Base-by-base conservation (phyloP, 768 basidiomycete species). In the Ramaria rubella region DNA sequence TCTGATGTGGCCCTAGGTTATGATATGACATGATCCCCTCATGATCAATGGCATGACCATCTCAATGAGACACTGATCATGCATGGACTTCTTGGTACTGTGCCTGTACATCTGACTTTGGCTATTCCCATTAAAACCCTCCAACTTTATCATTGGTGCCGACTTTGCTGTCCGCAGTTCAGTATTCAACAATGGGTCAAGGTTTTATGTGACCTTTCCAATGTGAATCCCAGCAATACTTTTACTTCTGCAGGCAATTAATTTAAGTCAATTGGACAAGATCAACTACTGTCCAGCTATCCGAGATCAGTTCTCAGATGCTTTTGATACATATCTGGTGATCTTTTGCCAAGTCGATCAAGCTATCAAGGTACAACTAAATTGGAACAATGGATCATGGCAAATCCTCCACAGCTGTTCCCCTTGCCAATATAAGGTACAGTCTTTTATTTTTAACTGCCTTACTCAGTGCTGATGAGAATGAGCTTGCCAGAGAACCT, bases 281-380 rank as follows among this genome's bases (percentile, higher is more conserved):
- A 60, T 68, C 1, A 62, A 68, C 4, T 73, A 70, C 52, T 54
- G 45, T 5, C 63, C 52, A 4, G 38, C 34, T 3, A 63, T 61
- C 52, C 63, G 67, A 5, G 58, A 46, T 5, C 68, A 70, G 50
- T 66, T 72, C 30, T 59, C 64, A 2, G 60, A 64, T 11, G 57
- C 63, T 0, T 69, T 60, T 30, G 65, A 72, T 58, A 36, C 63
- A 1, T 70, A 68, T 19, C 59, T 69, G 14, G 61, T 63, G 21
- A 55, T 72, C 17, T 59, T 52, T 2, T 40, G 34, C 9, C 21
- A 38, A 9, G 58, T 67, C n/a, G 58, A 67, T 5, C 19, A 23
- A 2, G 53, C 58, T 1, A 58, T 67, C 29, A 26, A 54, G 6
- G 19, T 42, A 5, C 57, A 49, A 1, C 61, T 72, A 7, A 51